phyloP scores from a whole-genome alignment of 352 stramenopile species.

The Halophytophthora polymorphica region DNA sequence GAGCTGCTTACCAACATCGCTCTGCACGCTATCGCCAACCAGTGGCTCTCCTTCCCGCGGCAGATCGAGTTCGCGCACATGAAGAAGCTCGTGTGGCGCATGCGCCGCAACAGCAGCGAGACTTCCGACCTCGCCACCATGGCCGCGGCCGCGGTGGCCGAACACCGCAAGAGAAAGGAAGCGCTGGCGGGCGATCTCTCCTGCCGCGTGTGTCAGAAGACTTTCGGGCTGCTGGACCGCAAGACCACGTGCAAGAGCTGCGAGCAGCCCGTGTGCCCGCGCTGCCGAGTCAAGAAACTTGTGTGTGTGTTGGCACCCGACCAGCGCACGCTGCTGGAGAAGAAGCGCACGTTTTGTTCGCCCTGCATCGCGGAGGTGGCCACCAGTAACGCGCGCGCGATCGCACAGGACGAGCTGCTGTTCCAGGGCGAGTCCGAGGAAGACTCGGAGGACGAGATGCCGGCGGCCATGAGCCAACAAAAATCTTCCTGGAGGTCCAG shows the following conservation, averaged over 20 bases:
- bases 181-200: conserved; percentile 7
- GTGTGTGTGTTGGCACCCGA: conserved; percentile 39
- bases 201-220: conserved; percentile 18
- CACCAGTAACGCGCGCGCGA: not conserved
- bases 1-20: conserved; percentile 8
- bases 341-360: conserved; percentile 38
- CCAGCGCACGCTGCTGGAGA: conserved; percentile 26
- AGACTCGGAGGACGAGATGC: too few species aligned
- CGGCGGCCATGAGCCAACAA: too few species aligned
- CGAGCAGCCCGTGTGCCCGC: conserved; percentile 21
- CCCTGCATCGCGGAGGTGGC: conserved; percentile 27
- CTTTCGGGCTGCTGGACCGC: conserved; percentile 7
- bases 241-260: conserved; percentile 32
- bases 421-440: not conserved
- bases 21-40: conserved; percentile 10
- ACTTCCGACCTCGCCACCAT: not conserved
- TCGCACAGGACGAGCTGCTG: conserved; percentile 2
- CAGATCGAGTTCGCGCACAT: conserved; percentile 18
- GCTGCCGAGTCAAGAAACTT: conserved; percentile 33
- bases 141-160: too few species aligned
- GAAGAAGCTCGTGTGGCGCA: conserved; percentile 27
- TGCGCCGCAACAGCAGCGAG: conserved; percentile 7
- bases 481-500: too few species aligned
- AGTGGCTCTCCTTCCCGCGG: conserved; percentile 7
- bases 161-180: too few species aligned